Percentiles rank a stretch among this genome's conserved stretches.
These are phyloP conservation scores for Tardiomyces digboiensis DNA, from an alignment of 1,139 yeast species.

Conservation along the genomic window DNA sequence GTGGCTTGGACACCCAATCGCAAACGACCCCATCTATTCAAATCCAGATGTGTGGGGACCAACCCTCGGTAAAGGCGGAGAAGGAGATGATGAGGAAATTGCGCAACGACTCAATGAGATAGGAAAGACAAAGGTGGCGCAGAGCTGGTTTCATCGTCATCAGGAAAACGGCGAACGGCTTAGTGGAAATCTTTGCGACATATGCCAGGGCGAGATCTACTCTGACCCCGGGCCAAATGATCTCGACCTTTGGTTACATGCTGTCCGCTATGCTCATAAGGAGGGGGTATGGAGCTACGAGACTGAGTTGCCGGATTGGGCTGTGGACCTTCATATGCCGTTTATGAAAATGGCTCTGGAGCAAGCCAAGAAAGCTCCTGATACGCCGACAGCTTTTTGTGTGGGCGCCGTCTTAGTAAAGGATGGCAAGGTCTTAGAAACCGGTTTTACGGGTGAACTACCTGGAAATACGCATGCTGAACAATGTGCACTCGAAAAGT, in stretches of 20 bases:
- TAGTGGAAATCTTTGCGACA: slow-evolving; percentile 47
- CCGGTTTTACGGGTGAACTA: slow-evolving; percentile 85
- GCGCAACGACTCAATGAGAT: slow-evolving; percentile 43
- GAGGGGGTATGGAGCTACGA: slow-evolving; percentile 62
- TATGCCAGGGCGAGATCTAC: slow-evolving; percentile 65
- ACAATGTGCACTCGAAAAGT: slow-evolving; percentile 85
- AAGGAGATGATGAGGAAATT: slow-evolving; percentile 38
- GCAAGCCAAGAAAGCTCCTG: slow-evolving; percentile 75
- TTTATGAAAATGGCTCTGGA: slow-evolving; percentile 56
- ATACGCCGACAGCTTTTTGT: slow-evolving; percentile 79
- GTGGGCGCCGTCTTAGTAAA: slow-evolving; percentile 86
- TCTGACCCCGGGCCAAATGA: slow-evolving; percentile 88
- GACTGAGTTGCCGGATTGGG: slow-evolving; percentile 87
- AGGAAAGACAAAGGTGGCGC: slow-evolving; percentile 61
- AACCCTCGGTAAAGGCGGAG: slow-evolving; percentile 42
- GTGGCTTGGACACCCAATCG: slow-evolving; percentile 80
- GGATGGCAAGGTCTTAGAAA: slow-evolving; percentile 53
- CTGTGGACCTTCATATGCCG: slow-evolving; percentile 44
- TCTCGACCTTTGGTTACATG: slow-evolving; percentile 83
- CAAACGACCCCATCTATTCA: slow-evolving; percentile 85
- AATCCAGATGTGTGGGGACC: slow-evolving; percentile 67
- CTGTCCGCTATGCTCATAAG: slow-evolving; percentile 46
- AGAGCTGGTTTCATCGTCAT: slow-evolving; percentile 50
- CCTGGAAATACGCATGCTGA: slow-evolving; percentile 98
- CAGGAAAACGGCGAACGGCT: slow-evolving; percentile 45